A percentile compares a stretch with the other conserved stretches of the same genome.
These are phyloP conservation scores for Colletotrichum gloeosporioides DNA, from an alignment of 2,329 filamentous ascomycete species.

Conservation along the genomic window DNA sequence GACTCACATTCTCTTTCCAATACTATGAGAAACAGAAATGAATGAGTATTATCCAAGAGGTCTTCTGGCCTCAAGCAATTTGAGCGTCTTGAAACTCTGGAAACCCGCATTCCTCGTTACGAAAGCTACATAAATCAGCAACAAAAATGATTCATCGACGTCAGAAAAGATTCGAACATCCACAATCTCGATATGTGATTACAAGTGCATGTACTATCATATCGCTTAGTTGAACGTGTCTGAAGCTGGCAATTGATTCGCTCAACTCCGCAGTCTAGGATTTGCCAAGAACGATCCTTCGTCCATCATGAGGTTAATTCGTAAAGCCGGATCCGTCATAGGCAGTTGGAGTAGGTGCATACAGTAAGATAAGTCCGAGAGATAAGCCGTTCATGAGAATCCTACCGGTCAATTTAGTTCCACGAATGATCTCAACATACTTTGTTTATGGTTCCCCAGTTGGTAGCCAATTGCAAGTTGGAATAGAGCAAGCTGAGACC, in stretches of 20 bases:
- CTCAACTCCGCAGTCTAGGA: not conserved
- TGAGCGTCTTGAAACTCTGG: fast-evolving
- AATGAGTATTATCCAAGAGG: fast-evolving
- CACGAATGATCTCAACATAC: not conserved
- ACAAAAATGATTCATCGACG: not conserved
- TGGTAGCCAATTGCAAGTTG: fast-evolving
- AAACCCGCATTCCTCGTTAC: fast-evolving
- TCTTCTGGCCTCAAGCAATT: not conserved
- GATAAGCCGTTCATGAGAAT: not conserved
- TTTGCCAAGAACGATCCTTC: not conserved
- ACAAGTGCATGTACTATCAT: not conserved
- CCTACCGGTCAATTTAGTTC: not conserved
- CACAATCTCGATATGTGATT: not conserved
- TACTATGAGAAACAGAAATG: fast-evolving
- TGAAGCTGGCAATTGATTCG: not conserved
- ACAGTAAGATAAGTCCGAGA: not conserved
- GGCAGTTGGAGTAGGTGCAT: not conserved
- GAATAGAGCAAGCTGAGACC: not conserved
- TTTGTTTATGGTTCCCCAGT: fast-evolving
- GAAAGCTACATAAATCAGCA: fast-evolving
- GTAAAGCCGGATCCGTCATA: not conserved
- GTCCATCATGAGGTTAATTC: not conserved
- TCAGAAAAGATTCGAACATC: fast-evolving
- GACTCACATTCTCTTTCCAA: not conserved
- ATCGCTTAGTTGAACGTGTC: not conserved